Conservation (phyloP, 345 rosid species). For the Pugionium cornutum region DNA sequence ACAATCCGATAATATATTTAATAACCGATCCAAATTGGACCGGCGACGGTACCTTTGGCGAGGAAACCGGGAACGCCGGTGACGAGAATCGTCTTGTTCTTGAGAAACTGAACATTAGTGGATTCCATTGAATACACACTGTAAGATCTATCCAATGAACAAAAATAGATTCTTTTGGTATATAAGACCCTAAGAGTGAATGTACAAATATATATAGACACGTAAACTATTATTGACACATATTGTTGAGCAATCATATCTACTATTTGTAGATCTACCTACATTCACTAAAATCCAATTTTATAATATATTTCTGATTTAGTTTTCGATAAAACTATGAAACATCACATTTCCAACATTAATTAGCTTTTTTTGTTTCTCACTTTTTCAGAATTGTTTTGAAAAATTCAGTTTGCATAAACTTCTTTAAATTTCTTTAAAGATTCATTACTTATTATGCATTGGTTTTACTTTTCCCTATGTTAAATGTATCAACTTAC, state of each 20-base stretch:
- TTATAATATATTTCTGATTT: neutral
- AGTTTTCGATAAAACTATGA: too few relatives aligned
- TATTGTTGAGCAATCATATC: conserved; percentile 29
- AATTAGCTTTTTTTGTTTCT: too few relatives aligned
- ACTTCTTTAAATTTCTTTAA: too few relatives aligned
- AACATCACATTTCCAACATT: too few relatives aligned
- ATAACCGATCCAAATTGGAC: neutral
- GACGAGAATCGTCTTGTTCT: conserved; percentile 35
- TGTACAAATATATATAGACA: conserved; percentile 19
- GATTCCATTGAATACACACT: conserved; percentile 28
- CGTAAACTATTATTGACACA: conserved; percentile 5
- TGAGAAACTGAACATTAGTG: conserved; percentile 21
- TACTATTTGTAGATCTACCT: conserved; percentile 39
- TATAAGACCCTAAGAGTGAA: too few relatives aligned
- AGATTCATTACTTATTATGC: too few relatives aligned
- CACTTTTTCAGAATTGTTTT: too few relatives aligned
- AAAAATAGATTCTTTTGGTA: too few relatives aligned
- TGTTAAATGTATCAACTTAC: too few relatives aligned
- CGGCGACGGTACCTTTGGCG: conserved; percentile 34
- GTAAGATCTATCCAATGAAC: neutral
- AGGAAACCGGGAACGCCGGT: conserved; percentile 40
- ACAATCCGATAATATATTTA: neutral
- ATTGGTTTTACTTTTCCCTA: too few relatives aligned
- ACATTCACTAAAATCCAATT: conserved; percentile 4
- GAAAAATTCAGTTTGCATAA: too few relatives aligned